phyloP scores from a whole-genome alignment of 345 rosid species.

The Microthlaspi erraticum region DNA sequence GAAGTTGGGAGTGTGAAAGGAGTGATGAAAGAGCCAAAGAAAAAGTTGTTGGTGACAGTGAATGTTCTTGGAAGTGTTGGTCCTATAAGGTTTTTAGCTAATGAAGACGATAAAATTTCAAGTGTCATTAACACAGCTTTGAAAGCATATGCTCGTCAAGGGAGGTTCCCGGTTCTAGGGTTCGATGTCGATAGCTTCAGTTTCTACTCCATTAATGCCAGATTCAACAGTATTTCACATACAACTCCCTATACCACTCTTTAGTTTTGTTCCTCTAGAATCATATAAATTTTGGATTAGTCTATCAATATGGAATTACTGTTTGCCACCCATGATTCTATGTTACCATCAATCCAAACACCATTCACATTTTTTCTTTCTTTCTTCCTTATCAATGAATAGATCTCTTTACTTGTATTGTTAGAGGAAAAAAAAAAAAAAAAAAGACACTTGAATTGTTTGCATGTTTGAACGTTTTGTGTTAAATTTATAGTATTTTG shows the following conservation, averaged over 20 bases:
- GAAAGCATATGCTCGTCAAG: constrained; percentile 78
- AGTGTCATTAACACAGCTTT: constrained; percentile 64
- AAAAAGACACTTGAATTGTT: background rate
- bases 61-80: constrained; percentile 84
- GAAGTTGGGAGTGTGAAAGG: constrained; percentile 1
- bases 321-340: no score
- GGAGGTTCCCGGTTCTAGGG: constrained; percentile 80
- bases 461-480: background rate
- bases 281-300: no score
- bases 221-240: constrained; percentile 48
- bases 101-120: constrained; percentile 59
- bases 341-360: no score
- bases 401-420: no score
- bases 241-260: background rate
- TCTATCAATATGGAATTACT: no score
- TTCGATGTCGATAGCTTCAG: constrained; percentile 54
- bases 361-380: no score
- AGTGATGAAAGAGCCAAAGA: constrained; percentile 47
- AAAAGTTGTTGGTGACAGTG: constrained; percentile 58
- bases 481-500: background rate
- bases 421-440: no score
- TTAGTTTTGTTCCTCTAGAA: no score
- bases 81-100: constrained; percentile 70
- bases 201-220: constrained; percentile 51
- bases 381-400: no score